Conservation (phyloP, 768 basidiomycete genomes). For the Tulasnella sp. region DNA sequence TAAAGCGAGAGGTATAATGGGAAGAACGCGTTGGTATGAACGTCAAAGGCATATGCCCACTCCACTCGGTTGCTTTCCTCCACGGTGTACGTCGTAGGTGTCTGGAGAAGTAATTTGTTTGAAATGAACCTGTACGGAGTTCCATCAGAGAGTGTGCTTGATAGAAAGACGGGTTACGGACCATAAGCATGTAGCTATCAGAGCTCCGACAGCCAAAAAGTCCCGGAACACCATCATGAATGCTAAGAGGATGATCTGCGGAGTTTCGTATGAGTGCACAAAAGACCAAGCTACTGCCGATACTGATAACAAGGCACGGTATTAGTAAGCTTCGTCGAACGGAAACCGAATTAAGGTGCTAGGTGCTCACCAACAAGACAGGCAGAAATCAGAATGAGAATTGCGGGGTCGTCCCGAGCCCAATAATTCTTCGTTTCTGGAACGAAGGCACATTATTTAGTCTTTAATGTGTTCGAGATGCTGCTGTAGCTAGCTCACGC, state of each 20-base stretch:
- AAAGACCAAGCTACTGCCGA: slow-evolving; percentile 80
- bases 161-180: slow-evolving; percentile 29
- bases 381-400: slow-evolving; percentile 74
- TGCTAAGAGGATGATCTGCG: slow-evolving; percentile 54
- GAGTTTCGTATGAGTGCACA: slow-evolving; percentile 58
- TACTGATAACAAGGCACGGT: slow-evolving; percentile 37
- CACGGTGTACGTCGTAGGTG: slow-evolving; percentile 1
- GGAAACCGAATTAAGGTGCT: not conserved
- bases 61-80: slow-evolving; percentile 48
- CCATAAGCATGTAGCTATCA: slow-evolving; percentile 73
- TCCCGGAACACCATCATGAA: slow-evolving; percentile 83
- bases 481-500: not conserved
- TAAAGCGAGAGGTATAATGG: slow-evolving; percentile 87
- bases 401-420: slow-evolving; percentile 96
- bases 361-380: slow-evolving; percentile 55
- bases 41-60: slow-evolving; percentile 94
- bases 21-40: slow-evolving; percentile 96
- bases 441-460: not conserved
- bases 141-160: slow-evolving; percentile 25
- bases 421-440: slow-evolving; percentile 96
- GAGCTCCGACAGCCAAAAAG: slow-evolving; percentile 69
- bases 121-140: slow-evolving; percentile 49
- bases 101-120: slow-evolving; percentile 62
- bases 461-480: not conserved
- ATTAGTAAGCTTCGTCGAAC: not conserved